Evolutionary conservation across 106 monocot species (phyloP).

Genomic region (Dioscorea zingiberensis): DNA sequence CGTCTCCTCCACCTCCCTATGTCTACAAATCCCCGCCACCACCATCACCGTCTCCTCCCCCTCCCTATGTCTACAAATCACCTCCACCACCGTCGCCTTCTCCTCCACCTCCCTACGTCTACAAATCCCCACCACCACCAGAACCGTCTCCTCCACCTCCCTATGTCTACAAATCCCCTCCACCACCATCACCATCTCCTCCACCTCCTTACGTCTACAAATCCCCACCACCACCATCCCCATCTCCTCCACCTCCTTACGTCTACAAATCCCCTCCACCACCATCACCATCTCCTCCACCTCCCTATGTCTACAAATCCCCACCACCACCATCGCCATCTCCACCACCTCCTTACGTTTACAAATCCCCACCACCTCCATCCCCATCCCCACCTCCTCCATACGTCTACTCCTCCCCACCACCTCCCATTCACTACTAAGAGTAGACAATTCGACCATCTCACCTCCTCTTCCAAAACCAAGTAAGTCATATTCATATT

Average conservation of each 20-base stretch:
- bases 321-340: not conserved
- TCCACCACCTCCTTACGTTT: not conserved
- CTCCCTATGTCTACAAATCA: not conserved
- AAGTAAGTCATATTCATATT: not conserved
- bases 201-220: not conserved
- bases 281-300: slow-evolving; percentile 9
- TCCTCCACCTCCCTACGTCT: slow-evolving; percentile 6
- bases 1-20: slow-evolving; percentile 9
- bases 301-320: slow-evolving; percentile 4
- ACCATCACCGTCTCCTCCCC: not conserved
- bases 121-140: no score
- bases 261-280: slow-evolving; percentile 14
- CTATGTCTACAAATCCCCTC: slow-evolving; percentile 7
- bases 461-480: not conserved
- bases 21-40: slow-evolving; percentile 4
- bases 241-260: not conserved
- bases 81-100: slow-evolving; percentile 6
- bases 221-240: slow-evolving; percentile 10
- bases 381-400: slow-evolving; percentile 9
- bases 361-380: slow-evolving; percentile 6
- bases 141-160: slow-evolving; percentile 6
- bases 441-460: not conserved
- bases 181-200: not conserved
- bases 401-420: slow-evolving; percentile 4
- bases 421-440: not conserved